Evolutionary conservation across 2,329 filamentous ascomycete species (phyloP).

Genomic region (Nothomitra cinnamomea): DNA sequence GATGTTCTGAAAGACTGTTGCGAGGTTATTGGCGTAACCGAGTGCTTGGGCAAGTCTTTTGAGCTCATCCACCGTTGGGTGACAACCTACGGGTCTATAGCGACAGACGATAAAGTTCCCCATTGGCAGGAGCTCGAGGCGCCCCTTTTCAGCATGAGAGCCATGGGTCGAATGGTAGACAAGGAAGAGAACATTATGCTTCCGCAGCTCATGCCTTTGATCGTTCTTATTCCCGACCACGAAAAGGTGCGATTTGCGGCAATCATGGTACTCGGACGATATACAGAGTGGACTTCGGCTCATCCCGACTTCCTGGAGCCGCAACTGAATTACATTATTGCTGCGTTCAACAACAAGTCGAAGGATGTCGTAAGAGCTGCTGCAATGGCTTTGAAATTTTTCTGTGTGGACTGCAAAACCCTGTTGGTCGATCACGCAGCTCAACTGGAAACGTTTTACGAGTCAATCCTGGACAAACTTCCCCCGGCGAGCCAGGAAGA

Average conservation of each 20-base stretch:
- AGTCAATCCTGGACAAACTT: conserved; percentile 72
- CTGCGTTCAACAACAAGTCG: conserved; percentile 74
- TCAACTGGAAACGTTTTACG: conserved; percentile 83
- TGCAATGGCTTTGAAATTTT: conserved; percentile 88
- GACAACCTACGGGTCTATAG: conserved; percentile 59
- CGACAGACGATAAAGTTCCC: conserved; percentile 57
- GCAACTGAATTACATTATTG: conserved; percentile 91
- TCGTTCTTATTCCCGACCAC: conserved; percentile 87
- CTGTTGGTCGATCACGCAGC: conserved; percentile 67
- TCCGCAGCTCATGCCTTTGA: conserved; percentile 77
- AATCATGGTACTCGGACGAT: conserved; percentile 91
- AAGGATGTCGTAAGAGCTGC: conserved; percentile 84
- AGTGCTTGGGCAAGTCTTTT: conserved; percentile 81
- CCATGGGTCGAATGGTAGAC: conserved; percentile 92
- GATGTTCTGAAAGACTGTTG: conserved; percentile 96
- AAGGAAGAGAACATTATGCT: conserved; percentile 75
- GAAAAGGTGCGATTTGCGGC: conserved; percentile 97
- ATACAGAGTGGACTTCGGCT: conserved; percentile 93
- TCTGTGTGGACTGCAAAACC: conserved; percentile 87
- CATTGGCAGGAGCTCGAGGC: conserved; percentile 96
- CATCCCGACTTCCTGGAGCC: conserved; percentile 84
- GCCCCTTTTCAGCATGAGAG: conserved; percentile 84
- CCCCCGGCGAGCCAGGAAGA: conserved; percentile 83
- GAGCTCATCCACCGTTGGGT: conserved; percentile 79
- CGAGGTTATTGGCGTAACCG: conserved; percentile 83